phyloP scores from a whole-genome alignment of 2,329 filamentous ascomycete species.

The Trichoderma aggressivum region DNA sequence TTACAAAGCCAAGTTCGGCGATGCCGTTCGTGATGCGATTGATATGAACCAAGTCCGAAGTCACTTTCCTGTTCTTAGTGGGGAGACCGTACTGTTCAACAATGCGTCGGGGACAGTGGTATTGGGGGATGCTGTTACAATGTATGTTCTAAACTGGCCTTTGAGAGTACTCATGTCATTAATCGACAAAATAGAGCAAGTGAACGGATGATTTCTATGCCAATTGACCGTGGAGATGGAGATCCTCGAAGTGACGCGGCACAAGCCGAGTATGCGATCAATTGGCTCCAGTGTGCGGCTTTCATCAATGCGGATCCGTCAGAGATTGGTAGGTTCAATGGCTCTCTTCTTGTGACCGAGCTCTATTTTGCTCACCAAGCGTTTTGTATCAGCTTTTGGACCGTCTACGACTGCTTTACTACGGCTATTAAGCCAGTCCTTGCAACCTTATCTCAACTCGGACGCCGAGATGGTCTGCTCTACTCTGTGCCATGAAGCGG shows the following conservation, averaged over 20 bases:
- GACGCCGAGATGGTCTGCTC: neutral
- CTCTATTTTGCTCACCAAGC: no score
- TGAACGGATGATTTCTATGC: neutral
- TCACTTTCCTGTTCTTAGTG: neutral
- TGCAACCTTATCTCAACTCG: neutral
- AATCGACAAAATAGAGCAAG: neutral
- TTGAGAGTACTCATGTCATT: neutral
- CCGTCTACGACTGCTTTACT: neutral
- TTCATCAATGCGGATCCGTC: neutral
- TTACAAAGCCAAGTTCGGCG: neutral
- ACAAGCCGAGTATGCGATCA: neutral
- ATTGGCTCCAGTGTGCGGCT: neutral
- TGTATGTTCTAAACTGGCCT: neutral
- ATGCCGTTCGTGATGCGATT: neutral
- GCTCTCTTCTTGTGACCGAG: no score
- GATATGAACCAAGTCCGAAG: neutral
- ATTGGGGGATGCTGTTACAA: neutral
- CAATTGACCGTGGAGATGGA: neutral
- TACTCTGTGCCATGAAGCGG: neutral
- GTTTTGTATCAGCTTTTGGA: neutral
- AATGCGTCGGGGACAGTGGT: neutral
- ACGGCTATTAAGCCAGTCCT: neutral
- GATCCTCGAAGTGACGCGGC: neutral
- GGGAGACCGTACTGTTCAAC: neutral
- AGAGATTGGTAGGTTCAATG: neutral